A percentile compares a stretch with the other conserved stretches of the same genome.
Evolutionary conservation across 163 green algal species (phyloP).

Genomic region (Chloromonas sp.): DNA sequence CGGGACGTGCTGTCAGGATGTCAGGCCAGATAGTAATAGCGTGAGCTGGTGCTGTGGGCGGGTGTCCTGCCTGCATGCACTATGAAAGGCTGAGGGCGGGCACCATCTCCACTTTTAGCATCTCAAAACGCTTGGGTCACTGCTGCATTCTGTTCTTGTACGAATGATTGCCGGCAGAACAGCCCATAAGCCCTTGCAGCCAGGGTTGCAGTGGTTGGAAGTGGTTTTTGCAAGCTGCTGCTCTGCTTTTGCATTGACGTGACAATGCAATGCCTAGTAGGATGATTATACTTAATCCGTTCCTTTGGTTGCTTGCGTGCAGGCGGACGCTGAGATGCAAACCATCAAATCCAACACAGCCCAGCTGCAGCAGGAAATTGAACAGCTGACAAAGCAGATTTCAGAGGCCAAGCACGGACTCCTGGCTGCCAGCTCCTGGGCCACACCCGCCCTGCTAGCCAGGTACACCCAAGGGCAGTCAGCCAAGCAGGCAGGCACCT

Average conservation of each 20-base stretch:
- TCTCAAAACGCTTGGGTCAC: background rate
- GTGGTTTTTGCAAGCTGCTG: too few species aligned
- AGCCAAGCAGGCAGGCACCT: background rate
- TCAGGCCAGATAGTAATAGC: background rate
- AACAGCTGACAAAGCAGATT: background rate
- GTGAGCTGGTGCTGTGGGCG: background rate
- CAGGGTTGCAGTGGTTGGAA: too few species aligned
- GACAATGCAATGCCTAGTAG: background rate
- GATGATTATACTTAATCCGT: background rate
- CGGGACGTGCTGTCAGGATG: too few species aligned
- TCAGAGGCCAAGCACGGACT: background rate
- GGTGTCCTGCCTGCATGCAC: background rate
- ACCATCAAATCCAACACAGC: background rate
- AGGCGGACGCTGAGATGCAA: background rate
- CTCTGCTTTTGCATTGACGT: too few species aligned
- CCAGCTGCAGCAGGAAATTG: background rate
- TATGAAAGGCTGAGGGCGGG: too few species aligned
- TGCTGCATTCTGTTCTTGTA: background rate
- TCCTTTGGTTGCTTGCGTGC: background rate
- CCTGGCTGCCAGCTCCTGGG: background rate
- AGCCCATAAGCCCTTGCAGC: background rate
- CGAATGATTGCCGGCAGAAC: background rate
- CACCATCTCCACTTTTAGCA: too few species aligned
- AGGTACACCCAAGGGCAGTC: background rate
- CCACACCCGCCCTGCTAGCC: background rate